Conservation (phyloP, 176 grass and related monocot genomes). For the Oropetium thomaeum region DNA sequence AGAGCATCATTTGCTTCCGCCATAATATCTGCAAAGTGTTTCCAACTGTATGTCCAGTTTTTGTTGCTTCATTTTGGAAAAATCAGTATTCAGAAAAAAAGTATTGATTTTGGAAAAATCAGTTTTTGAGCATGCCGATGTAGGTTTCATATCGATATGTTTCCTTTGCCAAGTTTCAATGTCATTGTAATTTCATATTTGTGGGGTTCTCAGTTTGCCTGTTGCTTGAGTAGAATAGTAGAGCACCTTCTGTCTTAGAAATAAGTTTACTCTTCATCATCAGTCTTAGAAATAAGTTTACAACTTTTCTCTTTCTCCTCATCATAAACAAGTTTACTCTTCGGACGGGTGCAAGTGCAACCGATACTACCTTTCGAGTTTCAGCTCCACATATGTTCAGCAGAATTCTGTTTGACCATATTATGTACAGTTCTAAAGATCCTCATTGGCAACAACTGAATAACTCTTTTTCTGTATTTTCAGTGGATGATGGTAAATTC, state of each 20-base stretch:
- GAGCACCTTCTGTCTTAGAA: neutral
- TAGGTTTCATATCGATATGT: neutral
- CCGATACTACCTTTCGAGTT: neutral
- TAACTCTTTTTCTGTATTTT: constrained; percentile 20
- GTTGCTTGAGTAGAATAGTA: neutral
- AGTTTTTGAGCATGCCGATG: neutral
- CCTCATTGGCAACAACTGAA: neutral
- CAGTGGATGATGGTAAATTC: constrained; percentile 41
- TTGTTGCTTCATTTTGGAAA: neutral
- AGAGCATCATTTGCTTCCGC: constrained; percentile 20
- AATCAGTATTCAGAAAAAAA: too few species aligned
- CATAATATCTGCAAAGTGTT: neutral
- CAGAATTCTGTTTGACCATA: neutral
- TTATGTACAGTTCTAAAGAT: neutral
- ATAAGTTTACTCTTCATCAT: neutral
- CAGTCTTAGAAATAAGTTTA: neutral
- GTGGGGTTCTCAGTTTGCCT: neutral
- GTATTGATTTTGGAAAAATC: too few species aligned
- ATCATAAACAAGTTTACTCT: neutral
- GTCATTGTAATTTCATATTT: neutral
- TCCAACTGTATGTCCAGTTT: neutral
- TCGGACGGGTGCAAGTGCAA: neutral
- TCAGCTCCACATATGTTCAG: neutral
- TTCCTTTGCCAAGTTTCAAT: neutral
- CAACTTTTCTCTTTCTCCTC: too few species aligned